phyloP scores from a whole-genome alignment of 257 asterid species.

The Jasminum sambac region DNA sequence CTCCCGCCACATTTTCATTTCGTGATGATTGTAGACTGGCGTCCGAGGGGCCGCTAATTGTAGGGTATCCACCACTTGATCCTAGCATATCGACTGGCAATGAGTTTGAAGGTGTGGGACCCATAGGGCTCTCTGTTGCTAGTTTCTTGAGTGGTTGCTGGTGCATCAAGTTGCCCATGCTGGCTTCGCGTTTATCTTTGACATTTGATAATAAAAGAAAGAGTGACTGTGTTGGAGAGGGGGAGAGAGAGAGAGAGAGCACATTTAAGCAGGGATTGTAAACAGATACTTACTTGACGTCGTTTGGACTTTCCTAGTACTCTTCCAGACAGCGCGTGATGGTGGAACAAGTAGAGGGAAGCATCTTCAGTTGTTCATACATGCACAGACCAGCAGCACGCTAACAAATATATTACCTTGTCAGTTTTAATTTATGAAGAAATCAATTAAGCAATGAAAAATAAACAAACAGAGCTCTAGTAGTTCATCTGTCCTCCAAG shows the following conservation, averaged over 20 bases:
- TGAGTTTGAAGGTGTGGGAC: constrained; percentile 37
- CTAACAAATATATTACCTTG: constrained; percentile 37
- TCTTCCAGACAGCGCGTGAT: constrained; percentile 49
- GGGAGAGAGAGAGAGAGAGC: constrained; percentile 16
- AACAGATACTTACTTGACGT: constrained; percentile 54
- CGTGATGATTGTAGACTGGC: constrained; percentile 42
- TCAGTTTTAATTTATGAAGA: constrained; percentile 23
- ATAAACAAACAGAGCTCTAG: constrained; percentile 9
- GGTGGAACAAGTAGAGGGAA: constrained; percentile 59
- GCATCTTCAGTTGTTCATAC: constrained; percentile 68
- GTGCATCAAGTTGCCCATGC: constrained; percentile 64
- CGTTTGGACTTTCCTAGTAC: constrained; percentile 45
- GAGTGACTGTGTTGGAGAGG: neutral
- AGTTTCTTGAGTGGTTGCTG: constrained; percentile 77
- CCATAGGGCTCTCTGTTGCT: constrained; percentile 52
- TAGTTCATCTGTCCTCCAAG: constrained; percentile 2
- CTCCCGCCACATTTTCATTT: constrained; percentile 47
- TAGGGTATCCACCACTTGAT: constrained; percentile 39
- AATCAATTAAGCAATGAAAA: constrained; percentile 3
- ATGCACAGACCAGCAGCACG: constrained; percentile 89
- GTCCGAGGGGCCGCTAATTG: constrained; percentile 35
- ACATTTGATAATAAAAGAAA: constrained; percentile 14
- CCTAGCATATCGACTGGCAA: constrained; percentile 46
- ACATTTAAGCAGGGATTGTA: constrained; percentile 1
- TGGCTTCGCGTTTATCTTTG: constrained; percentile 73